These are phyloP conservation scores for Neurospora africana DNA, from an alignment of 495 filamentous ascomycete genomes.

Conservation along the genomic window DNA sequence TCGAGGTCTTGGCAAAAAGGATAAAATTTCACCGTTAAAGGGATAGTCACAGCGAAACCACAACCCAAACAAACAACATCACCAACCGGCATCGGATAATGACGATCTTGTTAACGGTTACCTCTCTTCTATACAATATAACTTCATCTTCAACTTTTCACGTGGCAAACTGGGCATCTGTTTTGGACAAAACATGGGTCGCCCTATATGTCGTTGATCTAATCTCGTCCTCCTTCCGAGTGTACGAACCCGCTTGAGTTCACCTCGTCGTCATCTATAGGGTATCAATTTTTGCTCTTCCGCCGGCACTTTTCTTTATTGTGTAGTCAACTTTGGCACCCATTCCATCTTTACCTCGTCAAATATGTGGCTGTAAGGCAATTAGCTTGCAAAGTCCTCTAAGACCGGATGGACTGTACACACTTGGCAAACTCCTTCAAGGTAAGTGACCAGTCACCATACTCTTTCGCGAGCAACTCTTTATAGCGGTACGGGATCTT, in stretches of 20 bases:
- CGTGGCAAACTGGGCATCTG: neutral
- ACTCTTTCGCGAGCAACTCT: constrained; percentile 50
- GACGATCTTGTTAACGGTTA: neutral
- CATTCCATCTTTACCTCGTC: constrained; percentile 26
- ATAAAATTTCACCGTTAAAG: too few relatives aligned
- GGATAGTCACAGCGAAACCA: neutral
- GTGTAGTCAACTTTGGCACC: constrained; percentile 10
- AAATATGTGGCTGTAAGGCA: constrained; percentile 26
- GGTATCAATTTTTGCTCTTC: neutral
- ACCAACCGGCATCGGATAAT: neutral
- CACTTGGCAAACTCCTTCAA: constrained; percentile 43
- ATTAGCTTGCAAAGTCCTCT: neutral
- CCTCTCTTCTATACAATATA: neutral
- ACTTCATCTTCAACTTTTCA: neutral
- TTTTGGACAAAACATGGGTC: neutral
- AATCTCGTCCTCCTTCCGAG: neutral
- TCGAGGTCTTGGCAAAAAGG: too few relatives aligned
- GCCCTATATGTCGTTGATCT: neutral
- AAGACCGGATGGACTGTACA: constrained; percentile 10
- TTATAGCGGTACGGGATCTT: constrained; percentile 54
- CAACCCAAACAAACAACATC: neutral
- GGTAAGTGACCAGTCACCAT: constrained; percentile 41
- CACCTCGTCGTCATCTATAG: neutral
- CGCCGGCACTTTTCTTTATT: neutral
- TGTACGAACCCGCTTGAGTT: neutral